These are phyloP conservation scores for Sclerotinia sclerotiorum DNA, from an alignment of 2,329 filamentous ascomycete species.

Conservation along the genomic window DNA sequence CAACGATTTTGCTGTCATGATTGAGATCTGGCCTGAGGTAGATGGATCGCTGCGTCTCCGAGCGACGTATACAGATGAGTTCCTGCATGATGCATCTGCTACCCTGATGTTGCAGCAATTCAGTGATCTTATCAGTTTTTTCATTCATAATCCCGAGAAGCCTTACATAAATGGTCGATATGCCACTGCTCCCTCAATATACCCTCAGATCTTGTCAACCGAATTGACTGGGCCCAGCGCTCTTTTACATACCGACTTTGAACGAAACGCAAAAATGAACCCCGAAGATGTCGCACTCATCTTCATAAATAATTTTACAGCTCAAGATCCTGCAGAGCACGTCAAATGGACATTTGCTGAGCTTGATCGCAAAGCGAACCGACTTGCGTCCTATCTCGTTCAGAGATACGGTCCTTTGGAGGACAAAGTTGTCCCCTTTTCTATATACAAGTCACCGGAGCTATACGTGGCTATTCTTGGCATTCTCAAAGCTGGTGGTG, in stretches of 20 bases:
- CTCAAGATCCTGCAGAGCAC: neutral
- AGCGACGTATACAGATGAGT: constrained; percentile 16
- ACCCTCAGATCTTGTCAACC: neutral
- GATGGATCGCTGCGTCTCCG: constrained; percentile 5
- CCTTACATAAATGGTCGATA: neutral
- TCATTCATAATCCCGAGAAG: constrained; percentile 2
- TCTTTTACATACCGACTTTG: constrained; percentile 9
- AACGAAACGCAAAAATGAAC: constrained; percentile 8
- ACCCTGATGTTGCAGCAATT: constrained; percentile 17
- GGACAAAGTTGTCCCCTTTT: constrained; percentile 15
- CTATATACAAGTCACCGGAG: constrained; percentile 35
- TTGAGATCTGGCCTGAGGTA: constrained; percentile 17
- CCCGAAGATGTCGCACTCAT: constrained; percentile 1
- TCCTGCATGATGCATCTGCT: constrained; percentile 8
- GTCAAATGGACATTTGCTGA: constrained; percentile 14
- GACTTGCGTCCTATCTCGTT: constrained; percentile 11
- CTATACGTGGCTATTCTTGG: constrained; percentile 40
- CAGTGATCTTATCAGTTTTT: constrained; percentile 12
- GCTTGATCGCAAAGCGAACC: constrained; percentile 6
- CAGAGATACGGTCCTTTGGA: constrained; percentile 13
- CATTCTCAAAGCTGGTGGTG: constrained; percentile 42
- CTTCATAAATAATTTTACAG: constrained; percentile 1
- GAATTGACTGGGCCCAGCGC: neutral
- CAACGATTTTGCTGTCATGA: constrained; percentile 16
- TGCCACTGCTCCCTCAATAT: neutral